These are phyloP conservation scores for Anacardium occidentale DNA, from an alignment of 345 rosid species.

Conservation along the genomic window DNA sequence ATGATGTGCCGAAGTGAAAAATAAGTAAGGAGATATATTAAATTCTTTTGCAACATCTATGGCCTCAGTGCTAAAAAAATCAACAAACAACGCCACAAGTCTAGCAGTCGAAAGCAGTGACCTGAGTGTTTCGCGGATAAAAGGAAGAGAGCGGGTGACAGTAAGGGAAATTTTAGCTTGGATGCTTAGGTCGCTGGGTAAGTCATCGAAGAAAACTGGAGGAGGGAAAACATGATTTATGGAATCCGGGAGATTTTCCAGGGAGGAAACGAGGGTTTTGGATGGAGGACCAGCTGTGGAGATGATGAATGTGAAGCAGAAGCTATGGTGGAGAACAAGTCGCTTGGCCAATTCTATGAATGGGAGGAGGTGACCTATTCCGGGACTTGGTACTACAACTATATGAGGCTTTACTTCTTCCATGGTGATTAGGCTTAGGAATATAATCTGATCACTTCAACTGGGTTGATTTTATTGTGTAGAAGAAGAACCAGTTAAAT, in stretches of 20 bases:
- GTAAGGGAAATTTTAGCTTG: slow-evolving; percentile 36
- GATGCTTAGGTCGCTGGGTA: slow-evolving; percentile 22
- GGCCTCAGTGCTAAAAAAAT: slow-evolving; percentile 40
- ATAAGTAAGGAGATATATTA: slow-evolving; percentile 31
- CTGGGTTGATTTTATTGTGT: not conserved
- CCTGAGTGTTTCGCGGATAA: slow-evolving; percentile 28
- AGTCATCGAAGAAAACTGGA: slow-evolving; percentile 39
- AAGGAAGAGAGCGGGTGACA: slow-evolving; percentile 38
- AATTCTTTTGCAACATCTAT: slow-evolving; percentile 38
- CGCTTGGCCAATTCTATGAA: slow-evolving; percentile 60
- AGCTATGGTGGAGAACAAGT: slow-evolving; percentile 41
- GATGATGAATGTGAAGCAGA: slow-evolving; percentile 50
- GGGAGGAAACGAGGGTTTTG: slow-evolving; percentile 29
- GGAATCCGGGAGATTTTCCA: slow-evolving; percentile 39
- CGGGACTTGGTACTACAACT: slow-evolving; percentile 63
- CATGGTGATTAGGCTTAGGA: slow-evolving; percentile 5
- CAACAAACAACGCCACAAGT: slow-evolving; percentile 38
- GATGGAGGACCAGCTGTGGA: slow-evolving; percentile 31
- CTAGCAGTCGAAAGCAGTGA: slow-evolving; percentile 15
- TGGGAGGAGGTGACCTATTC: slow-evolving; percentile 88
- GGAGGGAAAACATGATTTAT: slow-evolving; percentile 39
- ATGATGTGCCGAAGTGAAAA: slow-evolving; percentile 30
- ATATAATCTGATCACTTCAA: not conserved
- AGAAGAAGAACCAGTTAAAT: not conserved
- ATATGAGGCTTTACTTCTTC: slow-evolving; percentile 37